Percentiles rank a stretch among this genome's conserved stretches.
phyloP scores from a whole-genome alignment of 805 yeast genomes.

The Allodekkera sacchari region DNA sequence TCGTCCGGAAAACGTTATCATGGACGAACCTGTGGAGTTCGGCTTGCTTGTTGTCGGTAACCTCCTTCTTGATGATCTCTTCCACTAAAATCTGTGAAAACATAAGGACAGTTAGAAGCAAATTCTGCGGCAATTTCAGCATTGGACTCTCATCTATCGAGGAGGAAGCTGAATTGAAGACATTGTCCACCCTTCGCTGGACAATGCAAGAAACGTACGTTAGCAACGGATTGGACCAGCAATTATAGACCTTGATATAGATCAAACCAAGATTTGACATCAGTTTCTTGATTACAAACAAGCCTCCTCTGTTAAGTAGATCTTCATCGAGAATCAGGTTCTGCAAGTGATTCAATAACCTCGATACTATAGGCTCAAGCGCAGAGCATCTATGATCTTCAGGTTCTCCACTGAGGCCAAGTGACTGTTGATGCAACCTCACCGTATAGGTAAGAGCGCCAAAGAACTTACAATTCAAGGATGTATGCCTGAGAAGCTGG shows the following conservation, averaged over 20 bases:
- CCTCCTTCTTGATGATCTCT: constrained; percentile 35
- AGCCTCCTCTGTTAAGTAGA: constrained; percentile 12
- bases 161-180: neutral
- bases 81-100: constrained; percentile 43
- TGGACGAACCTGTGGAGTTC: constrained; percentile 33
- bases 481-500: constrained; percentile 32
- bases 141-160: too few species aligned
- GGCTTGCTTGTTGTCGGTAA: constrained; percentile 16
- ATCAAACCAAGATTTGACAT: constrained; percentile 45
- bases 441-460: constrained; percentile 80
- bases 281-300: constrained; percentile 49
- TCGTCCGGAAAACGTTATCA: constrained; percentile 24
- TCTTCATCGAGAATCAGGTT: neutral
- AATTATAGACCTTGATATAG: constrained; percentile 30
- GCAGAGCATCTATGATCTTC: too few species aligned
- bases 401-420: too few species aligned
- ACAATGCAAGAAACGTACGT: constrained; percentile 6
- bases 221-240: constrained; percentile 34
- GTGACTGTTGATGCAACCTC: constrained; percentile 4
- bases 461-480: constrained; percentile 53
- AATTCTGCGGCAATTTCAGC: constrained; percentile 5
- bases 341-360: constrained; percentile 1
- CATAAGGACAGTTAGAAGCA: constrained; percentile 14
- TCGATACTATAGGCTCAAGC: neutral
- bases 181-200: neutral